Conservation (phyloP, 1,284 basidiomycete genomes). For the Exobasidium rhododendri region DNA sequence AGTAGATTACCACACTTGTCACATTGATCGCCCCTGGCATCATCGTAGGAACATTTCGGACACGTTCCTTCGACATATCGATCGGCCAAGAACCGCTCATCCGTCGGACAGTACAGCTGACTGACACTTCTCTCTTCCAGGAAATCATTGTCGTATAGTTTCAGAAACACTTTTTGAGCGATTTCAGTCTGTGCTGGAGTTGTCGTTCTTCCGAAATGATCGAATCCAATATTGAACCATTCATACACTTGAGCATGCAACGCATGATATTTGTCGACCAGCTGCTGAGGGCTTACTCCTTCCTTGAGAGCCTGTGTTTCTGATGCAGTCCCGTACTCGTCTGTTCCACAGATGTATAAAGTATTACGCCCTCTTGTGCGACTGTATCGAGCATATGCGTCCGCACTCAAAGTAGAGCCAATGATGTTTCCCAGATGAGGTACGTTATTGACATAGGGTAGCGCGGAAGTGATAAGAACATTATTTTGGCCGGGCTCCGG, state of each 20-base stretch:
- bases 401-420: constrained; percentile 89
- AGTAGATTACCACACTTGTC: constrained; percentile 89
- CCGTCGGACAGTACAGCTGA: constrained; percentile 49
- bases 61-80: constrained; percentile 53
- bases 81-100: constrained; percentile 51
- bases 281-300: constrained; percentile 75
- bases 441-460: constrained; percentile 97
- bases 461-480: constrained; percentile 85
- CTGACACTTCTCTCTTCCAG: constrained; percentile 50
- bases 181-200: constrained; percentile 82
- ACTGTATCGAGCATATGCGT: constrained; percentile 85
- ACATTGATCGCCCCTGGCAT: constrained; percentile 97
- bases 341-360: constrained; percentile 88
- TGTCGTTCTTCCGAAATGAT: constrained; percentile 94
- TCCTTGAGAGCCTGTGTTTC: constrained; percentile 97
- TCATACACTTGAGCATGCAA: constrained; percentile 90
- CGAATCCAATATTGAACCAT: constrained; percentile 90
- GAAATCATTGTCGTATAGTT: constrained; percentile 49
- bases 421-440: constrained; percentile 99
- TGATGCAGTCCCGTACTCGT: constrained; percentile 98
- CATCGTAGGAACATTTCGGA: constrained; percentile 58
- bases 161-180: constrained; percentile 52
- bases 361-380: constrained; percentile 60
- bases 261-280: constrained; percentile 90
- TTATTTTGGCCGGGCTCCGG: constrained; percentile 46